phyloP scores from a whole-genome alignment of 2,329 filamentous ascomycete genomes.

The Claviceps sp. region DNA sequence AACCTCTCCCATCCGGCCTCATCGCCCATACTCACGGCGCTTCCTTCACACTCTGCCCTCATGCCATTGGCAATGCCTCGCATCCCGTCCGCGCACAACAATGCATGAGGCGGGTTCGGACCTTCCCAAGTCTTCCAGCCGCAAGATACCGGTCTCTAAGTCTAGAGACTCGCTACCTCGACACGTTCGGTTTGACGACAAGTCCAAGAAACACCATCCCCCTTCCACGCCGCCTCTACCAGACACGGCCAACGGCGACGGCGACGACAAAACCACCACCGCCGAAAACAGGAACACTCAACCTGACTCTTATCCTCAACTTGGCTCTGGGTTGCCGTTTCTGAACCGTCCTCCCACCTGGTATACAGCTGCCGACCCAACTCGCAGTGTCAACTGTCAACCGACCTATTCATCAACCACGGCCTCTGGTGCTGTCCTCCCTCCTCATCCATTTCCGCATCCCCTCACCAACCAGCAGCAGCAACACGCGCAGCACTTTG shows the following conservation, averaged over 20 bases:
- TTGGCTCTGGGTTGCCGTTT: slow-evolving; percentile 11
- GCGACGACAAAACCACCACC: neutral
- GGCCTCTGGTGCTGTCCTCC: neutral
- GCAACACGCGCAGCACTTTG: slow-evolving; percentile 6
- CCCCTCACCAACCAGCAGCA: slow-evolving; percentile 6
- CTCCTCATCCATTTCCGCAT: slow-evolving; percentile 1
- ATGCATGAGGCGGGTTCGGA: slow-evolving; percentile 16
- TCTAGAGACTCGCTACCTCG: slow-evolving; percentile 15
- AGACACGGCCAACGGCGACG: neutral
- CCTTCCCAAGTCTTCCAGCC: slow-evolving; percentile 17
- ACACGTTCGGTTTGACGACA: slow-evolving; percentile 19
- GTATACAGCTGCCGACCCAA: slow-evolving; percentile 22
- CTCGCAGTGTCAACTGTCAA: slow-evolving; percentile 14
- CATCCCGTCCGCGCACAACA: neutral
- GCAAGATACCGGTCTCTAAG: slow-evolving; percentile 14
- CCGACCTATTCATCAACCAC: neutral
- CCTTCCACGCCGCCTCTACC: neutral
- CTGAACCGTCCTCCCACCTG: slow-evolving; percentile 12
- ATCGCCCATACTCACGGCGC: neutral
- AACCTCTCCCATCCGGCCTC: neutral
- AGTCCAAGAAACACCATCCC: neutral
- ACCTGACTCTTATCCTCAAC: slow-evolving; percentile 6
- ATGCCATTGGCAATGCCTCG: slow-evolving; percentile 2
- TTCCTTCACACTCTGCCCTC: neutral
- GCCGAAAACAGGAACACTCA: slow-evolving; percentile 5